Conservation (phyloP, 371 early-diverging fungal genomes). For the Gilbertella persicaria region DNA sequence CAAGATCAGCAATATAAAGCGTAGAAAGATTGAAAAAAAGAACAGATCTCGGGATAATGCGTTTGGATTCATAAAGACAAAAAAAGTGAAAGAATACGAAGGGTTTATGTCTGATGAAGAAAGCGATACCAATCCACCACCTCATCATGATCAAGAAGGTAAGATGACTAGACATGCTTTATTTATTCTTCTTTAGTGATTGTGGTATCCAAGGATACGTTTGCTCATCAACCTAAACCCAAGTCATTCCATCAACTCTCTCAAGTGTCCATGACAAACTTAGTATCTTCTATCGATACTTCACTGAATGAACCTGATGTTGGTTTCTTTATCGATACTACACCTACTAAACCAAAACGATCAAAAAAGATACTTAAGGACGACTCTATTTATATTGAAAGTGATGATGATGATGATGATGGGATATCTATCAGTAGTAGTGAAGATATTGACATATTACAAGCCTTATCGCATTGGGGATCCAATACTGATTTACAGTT, state of each 20-base stretch:
- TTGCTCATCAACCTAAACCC: not conserved
- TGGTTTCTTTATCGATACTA: conserved; percentile 22
- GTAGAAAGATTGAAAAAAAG: not conserved
- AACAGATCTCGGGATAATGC: conserved; percentile 4
- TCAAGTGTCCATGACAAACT: conserved; percentile 1
- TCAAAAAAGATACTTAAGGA: conserved; percentile 13
- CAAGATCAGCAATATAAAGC: conserved; percentile 3
- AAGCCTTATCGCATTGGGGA: conserved; percentile 17
- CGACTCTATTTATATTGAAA: conserved; percentile 13
- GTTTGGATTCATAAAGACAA: conserved; percentile 6
- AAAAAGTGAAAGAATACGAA: not conserved
- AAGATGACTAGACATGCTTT: not conserved
- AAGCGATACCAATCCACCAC: not conserved
- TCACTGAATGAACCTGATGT: not conserved
- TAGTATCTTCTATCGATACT: not conserved
- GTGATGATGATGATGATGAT: conserved; percentile 16
- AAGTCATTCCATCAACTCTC: conserved; percentile 2
- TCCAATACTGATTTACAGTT: conserved; percentile 1
- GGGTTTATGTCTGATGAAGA: not conserved
- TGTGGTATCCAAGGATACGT: not conserved
- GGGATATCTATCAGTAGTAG: conserved; percentile 22
- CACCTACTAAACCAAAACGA: not conserved
- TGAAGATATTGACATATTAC: conserved; percentile 16
- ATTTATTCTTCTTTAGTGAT: not conserved
- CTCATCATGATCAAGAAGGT: conserved; percentile 8